Evolutionary conservation across 2,329 filamentous ascomycete genomes (phyloP).

Genomic region (Cladosporium sp.): DNA sequence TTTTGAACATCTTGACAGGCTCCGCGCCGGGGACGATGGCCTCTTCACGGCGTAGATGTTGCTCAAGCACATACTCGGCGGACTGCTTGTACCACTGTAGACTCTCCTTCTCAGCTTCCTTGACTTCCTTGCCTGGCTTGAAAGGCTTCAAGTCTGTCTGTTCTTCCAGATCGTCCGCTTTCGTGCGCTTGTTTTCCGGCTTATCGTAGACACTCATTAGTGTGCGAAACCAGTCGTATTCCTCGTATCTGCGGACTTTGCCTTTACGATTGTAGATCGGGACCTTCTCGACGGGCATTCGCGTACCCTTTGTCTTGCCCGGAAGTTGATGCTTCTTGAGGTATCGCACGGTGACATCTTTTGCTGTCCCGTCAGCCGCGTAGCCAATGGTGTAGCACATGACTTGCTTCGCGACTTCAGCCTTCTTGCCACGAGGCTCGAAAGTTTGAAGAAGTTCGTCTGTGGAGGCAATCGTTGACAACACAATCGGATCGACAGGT

Average conservation of each 20-base stretch:
- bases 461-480: slow-evolving; percentile 65
- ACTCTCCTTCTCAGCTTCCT: slow-evolving; percentile 47
- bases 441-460: slow-evolving; percentile 68
- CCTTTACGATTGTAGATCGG: slow-evolving; percentile 73
- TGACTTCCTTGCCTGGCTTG: slow-evolving; percentile 56
- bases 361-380: slow-evolving; percentile 78
- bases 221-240: slow-evolving; percentile 83
- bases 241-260: slow-evolving; percentile 69
- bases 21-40: slow-evolving; percentile 66
- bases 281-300: slow-evolving; percentile 73
- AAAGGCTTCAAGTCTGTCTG: slow-evolving; percentile 68
- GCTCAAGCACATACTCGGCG: slow-evolving; percentile 75
- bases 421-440: slow-evolving; percentile 76
- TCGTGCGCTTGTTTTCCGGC: slow-evolving; percentile 52
- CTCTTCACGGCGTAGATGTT: slow-evolving; percentile 88
- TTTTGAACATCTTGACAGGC: slow-evolving; percentile 69
- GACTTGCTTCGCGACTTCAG: slow-evolving; percentile 81
- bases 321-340: slow-evolving; percentile 76
- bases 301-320: slow-evolving; percentile 81
- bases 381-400: slow-evolving; percentile 85
- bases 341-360: slow-evolving; percentile 92
- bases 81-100: slow-evolving; percentile 85
- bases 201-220: slow-evolving; percentile 70
- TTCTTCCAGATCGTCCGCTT: slow-evolving; percentile 76
- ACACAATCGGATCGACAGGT: slow-evolving; percentile 69